phyloP scores from a whole-genome alignment of 192 early-diverging fungal species.

The Funneliformis mosseae region DNA sequence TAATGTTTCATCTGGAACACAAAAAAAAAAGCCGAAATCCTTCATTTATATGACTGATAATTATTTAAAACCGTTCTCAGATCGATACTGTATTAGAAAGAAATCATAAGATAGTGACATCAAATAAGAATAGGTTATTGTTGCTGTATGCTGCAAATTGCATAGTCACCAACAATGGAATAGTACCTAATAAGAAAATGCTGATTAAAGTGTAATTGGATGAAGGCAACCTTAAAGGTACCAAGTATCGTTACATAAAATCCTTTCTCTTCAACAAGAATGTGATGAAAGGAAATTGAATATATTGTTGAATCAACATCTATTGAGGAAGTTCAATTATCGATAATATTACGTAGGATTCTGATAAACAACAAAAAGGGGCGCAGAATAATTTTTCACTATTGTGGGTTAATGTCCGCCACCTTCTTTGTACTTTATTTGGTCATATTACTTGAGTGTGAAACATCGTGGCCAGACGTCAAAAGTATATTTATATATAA shows the following conservation, averaged over 20 bases:
- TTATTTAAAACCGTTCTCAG: not conserved
- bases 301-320: not conserved
- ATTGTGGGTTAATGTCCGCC: not conserved
- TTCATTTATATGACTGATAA: not conserved
- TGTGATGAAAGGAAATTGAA: not conserved
- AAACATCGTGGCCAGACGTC: conserved; percentile 3
- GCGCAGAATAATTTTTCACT: not conserved
- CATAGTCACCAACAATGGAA: conserved; percentile 5
- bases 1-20: not conserved
- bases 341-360: not conserved
- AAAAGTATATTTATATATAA: not conserved
- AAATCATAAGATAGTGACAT: conserved; percentile 11
- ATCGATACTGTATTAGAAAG: not conserved
- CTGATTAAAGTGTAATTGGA: too few species aligned
- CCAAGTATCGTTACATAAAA: not conserved
- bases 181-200: not conserved
- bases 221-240: too few species aligned
- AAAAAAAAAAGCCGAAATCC: not conserved
- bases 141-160: not conserved
- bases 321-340: not conserved
- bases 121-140: conserved; percentile 8
- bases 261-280: not conserved
- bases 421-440: conserved; percentile 19
- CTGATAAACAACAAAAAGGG: not conserved
- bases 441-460: not conserved